Conservation (phyloP, 1,284 basidiomycete genomes). For the Cryptococcus sp. region DNA sequence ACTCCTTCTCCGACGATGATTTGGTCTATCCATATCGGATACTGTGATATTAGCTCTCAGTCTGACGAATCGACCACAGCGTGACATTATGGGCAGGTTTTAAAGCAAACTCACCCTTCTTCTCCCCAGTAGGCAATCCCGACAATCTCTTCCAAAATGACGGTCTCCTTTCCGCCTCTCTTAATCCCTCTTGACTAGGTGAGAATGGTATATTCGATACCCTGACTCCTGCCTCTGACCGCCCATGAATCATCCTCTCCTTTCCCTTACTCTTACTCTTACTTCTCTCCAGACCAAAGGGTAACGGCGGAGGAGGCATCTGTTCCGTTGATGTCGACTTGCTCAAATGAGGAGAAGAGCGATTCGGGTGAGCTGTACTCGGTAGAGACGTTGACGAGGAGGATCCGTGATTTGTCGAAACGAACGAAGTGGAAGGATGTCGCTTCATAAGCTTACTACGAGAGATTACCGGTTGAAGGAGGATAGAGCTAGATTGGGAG, state of each 20-base stretch:
- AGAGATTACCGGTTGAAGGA: neutral
- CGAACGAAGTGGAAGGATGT: slow-evolving; percentile 27
- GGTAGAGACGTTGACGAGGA: neutral
- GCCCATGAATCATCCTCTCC: neutral
- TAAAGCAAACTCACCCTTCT: neutral
- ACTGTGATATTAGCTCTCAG: neutral
- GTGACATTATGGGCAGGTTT: too few relatives aligned
- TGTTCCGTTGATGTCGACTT: neutral
- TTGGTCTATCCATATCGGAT: neutral
- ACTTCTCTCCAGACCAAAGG: neutral
- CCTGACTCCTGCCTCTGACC: slow-evolving; percentile 6
- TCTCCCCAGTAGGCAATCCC: slow-evolving; percentile 2
- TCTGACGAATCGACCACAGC: neutral
- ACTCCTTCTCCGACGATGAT: slow-evolving; percentile 1
- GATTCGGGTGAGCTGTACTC: neutral
- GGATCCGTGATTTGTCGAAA: slow-evolving; percentile 3
- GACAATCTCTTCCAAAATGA: slow-evolving; percentile 36
- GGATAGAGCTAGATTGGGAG: neutral
- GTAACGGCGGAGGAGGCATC: slow-evolving; percentile 33
- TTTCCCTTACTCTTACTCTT: neutral
- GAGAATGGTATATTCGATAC: slow-evolving; percentile 22
- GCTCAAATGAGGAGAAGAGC: slow-evolving; percentile 7
- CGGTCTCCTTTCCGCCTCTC: slow-evolving; percentile 11
- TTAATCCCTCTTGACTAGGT: slow-evolving; percentile 17
- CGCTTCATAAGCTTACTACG: slow-evolving; percentile 25